A percentile compares a stretch with the other conserved stretches of the same genome.
Conservation (phyloP, 2,329 filamentous ascomycete genomes). For the Fonsecaea nubica region DNA sequence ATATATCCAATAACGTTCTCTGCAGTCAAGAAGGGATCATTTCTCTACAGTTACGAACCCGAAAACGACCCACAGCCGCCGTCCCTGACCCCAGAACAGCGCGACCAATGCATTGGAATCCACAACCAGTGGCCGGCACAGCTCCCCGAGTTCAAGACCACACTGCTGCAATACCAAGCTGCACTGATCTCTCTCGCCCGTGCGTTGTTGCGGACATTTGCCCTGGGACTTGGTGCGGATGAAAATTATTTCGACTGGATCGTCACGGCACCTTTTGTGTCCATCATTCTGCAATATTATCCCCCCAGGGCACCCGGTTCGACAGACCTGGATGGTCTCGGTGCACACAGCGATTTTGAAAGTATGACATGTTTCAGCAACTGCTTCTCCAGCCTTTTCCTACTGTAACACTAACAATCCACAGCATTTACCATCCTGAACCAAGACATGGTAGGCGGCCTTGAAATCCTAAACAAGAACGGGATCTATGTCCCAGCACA, state of each 20-base stretch:
- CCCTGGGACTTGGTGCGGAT: conserved; percentile 60
- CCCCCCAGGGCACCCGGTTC: conserved; percentile 37
- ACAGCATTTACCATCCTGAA: conserved; percentile 59
- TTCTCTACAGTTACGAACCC: conserved; percentile 36
- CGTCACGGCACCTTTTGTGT: conserved; percentile 39
- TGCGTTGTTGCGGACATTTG: conserved; percentile 59
- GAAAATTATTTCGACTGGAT: conserved; percentile 64
- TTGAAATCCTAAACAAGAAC: conserved; percentile 55
- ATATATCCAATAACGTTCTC: neutral
- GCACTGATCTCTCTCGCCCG: conserved; percentile 55
- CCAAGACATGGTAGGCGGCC: conserved; percentile 59
- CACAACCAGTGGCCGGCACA: conserved; percentile 20
- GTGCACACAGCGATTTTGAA: conserved; percentile 60
- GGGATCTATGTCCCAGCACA: conserved; percentile 53
- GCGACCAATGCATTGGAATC: conserved; percentile 22
- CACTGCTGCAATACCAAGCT: conserved; percentile 30
- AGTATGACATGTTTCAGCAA: conserved; percentile 51
- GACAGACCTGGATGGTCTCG: conserved; percentile 46
- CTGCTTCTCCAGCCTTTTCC: neutral
- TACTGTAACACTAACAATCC: conserved; percentile 10
- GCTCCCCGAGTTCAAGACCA: conserved; percentile 35
- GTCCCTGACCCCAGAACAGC: conserved; percentile 1
- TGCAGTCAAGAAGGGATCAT: conserved; percentile 28
- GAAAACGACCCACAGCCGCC: conserved; percentile 20
- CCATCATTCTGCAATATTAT: conserved; percentile 41